Conservation (phyloP, 768 basidiomycete species). For the Kwoniella mangroviensis region DNA sequence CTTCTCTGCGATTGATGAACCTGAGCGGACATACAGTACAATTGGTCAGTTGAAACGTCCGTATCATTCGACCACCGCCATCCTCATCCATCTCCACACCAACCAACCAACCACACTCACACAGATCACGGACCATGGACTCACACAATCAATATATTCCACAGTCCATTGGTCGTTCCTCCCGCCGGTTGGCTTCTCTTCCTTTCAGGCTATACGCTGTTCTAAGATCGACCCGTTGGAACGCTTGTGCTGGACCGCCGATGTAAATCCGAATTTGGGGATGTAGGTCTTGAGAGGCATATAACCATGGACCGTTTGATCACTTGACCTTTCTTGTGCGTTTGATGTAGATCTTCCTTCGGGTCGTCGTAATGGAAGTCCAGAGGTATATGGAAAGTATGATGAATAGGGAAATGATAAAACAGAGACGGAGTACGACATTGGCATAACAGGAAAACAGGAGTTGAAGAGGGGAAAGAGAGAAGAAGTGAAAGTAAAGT, state of each 20-base stretch:
- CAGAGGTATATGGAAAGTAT: no score
- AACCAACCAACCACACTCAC: neutral
- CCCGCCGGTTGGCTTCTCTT: neutral
- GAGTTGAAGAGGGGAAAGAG: neutral
- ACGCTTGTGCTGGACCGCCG: no score
- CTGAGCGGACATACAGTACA: neutral
- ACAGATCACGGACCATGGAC: slow-evolving; percentile 3
- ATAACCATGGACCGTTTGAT: neutral
- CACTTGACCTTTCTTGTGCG: neutral
- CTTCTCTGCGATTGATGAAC: neutral
- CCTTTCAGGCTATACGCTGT: neutral
- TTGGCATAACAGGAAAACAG: neutral
- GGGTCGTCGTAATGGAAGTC: no score
- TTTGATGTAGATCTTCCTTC: no score
- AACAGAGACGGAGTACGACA: no score
- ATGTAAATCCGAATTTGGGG: neutral
- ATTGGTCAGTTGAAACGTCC: slow-evolving; percentile 3
- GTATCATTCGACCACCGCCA: neutral
- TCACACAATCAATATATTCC: slow-evolving; percentile 8
- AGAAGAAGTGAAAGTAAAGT: neutral
- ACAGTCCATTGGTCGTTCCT: neutral
- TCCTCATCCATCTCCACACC: neutral
- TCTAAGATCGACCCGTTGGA: no score
- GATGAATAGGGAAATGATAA: no score
- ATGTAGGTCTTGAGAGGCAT: no score